phyloP scores from a whole-genome alignment of 1,139 yeast genomes.

The Torulaspora pretoriensis region DNA sequence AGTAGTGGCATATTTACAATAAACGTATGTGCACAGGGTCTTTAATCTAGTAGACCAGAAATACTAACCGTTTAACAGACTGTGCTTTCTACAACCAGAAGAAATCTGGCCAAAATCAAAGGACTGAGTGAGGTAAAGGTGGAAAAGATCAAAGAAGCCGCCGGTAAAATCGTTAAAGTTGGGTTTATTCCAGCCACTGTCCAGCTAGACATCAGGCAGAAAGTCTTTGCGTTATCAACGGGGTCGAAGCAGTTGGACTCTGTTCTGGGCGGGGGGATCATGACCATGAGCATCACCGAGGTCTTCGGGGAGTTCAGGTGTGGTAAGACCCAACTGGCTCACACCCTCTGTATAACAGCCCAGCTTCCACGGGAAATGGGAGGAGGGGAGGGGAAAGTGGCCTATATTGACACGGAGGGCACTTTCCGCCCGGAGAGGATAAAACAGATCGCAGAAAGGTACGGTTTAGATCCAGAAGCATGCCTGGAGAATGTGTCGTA shows the following conservation, averaged over 20 bases:
- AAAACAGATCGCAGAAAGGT: constrained; percentile 50
- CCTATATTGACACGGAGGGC: constrained; percentile 59
- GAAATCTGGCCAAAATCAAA: constrained; percentile 50
- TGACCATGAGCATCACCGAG: constrained; percentile 59
- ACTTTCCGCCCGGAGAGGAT: constrained; percentile 58
- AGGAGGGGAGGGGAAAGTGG: constrained; percentile 61
- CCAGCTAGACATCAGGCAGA: constrained; percentile 48
- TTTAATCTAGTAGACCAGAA: too few species aligned
- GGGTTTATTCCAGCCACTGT: constrained; percentile 54
- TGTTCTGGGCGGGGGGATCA: constrained; percentile 55
- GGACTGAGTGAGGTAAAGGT: constrained; percentile 57
- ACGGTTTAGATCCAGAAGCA: constrained; percentile 50
- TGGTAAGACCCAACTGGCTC: constrained; percentile 59
- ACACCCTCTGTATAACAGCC: constrained; percentile 56
- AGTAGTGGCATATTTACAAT: constrained; percentile 53
- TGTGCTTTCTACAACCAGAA: constrained; percentile 50
- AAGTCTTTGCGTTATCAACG: constrained; percentile 47
- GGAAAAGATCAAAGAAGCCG: constrained; percentile 60
- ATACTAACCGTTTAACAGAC: constrained; percentile 36
- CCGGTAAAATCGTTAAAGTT: constrained; percentile 45
- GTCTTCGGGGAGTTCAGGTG: constrained; percentile 62
- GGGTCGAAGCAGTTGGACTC: constrained; percentile 53
- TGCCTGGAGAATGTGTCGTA: constrained; percentile 53
- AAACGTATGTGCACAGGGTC: constrained; percentile 40
- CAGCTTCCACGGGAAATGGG: constrained; percentile 54